phyloP scores from a whole-genome alignment of 331 rosid genomes.

The Telfairia occidentalis region DNA sequence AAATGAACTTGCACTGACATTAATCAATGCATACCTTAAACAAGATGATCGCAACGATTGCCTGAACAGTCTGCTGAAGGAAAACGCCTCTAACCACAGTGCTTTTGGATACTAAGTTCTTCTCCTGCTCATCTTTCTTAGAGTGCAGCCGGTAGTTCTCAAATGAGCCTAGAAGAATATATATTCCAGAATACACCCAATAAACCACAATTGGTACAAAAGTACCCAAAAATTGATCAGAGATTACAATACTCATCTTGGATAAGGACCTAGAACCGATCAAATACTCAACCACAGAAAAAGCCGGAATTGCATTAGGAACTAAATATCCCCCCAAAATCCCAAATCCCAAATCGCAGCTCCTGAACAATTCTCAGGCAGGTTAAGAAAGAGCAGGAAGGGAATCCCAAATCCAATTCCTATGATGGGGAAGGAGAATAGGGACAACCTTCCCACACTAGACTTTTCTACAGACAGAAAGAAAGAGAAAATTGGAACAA shows the following conservation, averaged over 20 bases:
- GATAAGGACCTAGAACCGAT: constrained; percentile 10
- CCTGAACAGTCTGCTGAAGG: constrained; percentile 72
- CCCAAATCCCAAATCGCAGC: neutral
- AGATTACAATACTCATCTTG: constrained; percentile 56
- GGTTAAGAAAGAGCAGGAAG: neutral
- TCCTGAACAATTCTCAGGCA: neutral
- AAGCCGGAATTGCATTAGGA: neutral
- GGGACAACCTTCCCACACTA: constrained; percentile 5
- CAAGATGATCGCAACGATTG: constrained; percentile 65
- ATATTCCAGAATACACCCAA: constrained; percentile 80
- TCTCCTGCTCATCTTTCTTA: constrained; percentile 71
- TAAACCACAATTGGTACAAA: constrained; percentile 66
- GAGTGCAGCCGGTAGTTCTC: constrained; percentile 69
- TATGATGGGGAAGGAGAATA: neutral
- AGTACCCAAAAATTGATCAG: constrained; percentile 84
- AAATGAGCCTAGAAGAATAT: constrained; percentile 45
- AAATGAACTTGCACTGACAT: neutral
- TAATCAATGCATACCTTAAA: constrained; percentile 39
- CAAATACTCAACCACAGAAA: neutral
- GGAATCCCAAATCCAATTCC: constrained; percentile 12
- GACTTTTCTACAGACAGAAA: neutral
- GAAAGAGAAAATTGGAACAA: neutral
- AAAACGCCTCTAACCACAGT: constrained; percentile 82
- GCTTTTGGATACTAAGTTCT: constrained; percentile 71
- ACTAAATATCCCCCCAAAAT: neutral